Base-by-base conservation (phyloP, 1,139 yeast species). In the Sporopachydermia cereana region DNA sequence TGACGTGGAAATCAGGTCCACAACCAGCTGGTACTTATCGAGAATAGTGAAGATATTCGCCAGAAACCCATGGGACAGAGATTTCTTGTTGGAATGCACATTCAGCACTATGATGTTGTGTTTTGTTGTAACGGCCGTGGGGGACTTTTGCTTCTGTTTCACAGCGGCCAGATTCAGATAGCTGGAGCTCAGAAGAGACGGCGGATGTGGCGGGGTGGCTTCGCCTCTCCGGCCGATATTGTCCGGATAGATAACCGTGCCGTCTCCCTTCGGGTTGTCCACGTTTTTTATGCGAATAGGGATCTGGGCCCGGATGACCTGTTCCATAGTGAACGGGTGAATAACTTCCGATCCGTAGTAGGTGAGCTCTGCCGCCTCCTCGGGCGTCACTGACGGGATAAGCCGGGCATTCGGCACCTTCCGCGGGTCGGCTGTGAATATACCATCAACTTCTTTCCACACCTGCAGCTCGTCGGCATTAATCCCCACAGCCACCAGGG, bases 361-460 rank as follows among this genome's bases (percentile, higher is more conserved):
- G 0, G 98, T 91, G 63, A 91, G 75, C 66, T 91, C 98, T 0
- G 97, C 93, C 2, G 98, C 98, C 67, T 91, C 98, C 59, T 91
- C 98, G 2, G 98, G 98, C 0, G 98, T 91, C 51, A 91, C 96
- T 49, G 88, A 77, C 48, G 80, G 78, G 52, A 91, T 69, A 44
- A 91, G 68, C 55, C 96, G 73, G 2, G 98, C 98, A 48, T 77
- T 79, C 22, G 93, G 84, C 23, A 91, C 98, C 57, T 91, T 91
- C 51, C 98, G 72, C 27, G 98, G 98, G 61, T 91, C 98, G 1
- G 98, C 98, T 0, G 98, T 89, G 68, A 91, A 91, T 42, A 91
- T 91, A 54, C 98, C 98, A 61, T 91, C 98, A 44, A 91, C 98
- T 68, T 91, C 98, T 58, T 91, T 91, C 98, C 98, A 91, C 44